Percentiles rank a stretch among this genome's conserved stretches.
These are phyloP conservation scores for Cordyceps pruinosa DNA, from an alignment of 2,329 filamentous ascomycete species.

Conservation along the genomic window DNA sequence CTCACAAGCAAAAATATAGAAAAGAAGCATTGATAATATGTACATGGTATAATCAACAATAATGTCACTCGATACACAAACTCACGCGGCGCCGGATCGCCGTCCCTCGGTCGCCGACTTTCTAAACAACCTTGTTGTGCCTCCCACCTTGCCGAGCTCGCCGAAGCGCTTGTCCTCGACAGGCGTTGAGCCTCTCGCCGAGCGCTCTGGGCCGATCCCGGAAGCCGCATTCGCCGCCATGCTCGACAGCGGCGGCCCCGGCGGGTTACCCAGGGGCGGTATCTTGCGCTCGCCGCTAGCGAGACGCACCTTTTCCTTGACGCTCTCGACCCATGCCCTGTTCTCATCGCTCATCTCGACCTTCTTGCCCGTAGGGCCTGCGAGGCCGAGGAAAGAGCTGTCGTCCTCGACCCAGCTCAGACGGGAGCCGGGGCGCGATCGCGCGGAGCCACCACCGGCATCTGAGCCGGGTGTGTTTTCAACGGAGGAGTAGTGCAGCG, in stretches of 20 bases:
- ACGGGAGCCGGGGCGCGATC: constrained; percentile 46
- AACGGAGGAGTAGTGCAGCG: constrained; percentile 33
- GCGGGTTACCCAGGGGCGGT: constrained; percentile 20
- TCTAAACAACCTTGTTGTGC: constrained; percentile 65
- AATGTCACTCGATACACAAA: not conserved
- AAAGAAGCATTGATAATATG: not conserved
- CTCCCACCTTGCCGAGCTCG: constrained; percentile 64
- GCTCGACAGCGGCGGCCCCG: constrained; percentile 4
- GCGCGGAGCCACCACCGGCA: constrained; percentile 27
- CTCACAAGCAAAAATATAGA: not conserved
- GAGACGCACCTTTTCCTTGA: constrained; percentile 71
- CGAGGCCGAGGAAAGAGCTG: constrained; percentile 56
- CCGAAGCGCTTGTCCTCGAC: constrained; percentile 44
- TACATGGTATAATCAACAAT: constrained; percentile 11
- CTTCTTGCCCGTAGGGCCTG: constrained; percentile 60
- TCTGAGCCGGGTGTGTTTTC: constrained; percentile 39
- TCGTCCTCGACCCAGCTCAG: constrained; percentile 54
- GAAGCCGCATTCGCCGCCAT: not conserved
- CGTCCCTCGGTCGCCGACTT: constrained; percentile 24
- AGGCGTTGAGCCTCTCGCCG: not conserved
- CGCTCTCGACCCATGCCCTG: constrained; percentile 72
- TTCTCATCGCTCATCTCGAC: constrained; percentile 65
- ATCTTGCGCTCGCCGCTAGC: constrained; percentile 53
- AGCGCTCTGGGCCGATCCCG: not conserved
- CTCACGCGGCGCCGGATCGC: constrained; percentile 1